These are phyloP conservation scores for Ceratocystis eucalypticola DNA, from an alignment of 2,329 filamentous ascomycete genomes.

Conservation along the genomic window DNA sequence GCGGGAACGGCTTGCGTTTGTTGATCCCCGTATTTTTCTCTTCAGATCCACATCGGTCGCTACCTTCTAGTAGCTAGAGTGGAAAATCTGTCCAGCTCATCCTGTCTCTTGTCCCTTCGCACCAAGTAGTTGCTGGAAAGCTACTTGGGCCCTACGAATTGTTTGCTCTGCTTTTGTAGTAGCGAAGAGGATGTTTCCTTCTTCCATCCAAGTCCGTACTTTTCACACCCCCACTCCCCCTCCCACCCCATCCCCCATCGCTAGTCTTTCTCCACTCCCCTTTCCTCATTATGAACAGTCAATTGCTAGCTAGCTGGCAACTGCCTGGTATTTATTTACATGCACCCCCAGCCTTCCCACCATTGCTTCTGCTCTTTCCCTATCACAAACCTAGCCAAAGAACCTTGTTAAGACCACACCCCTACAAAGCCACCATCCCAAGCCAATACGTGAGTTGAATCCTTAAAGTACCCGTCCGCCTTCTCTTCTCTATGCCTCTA, in stretches of 20 bases:
- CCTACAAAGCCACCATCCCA: background rate
- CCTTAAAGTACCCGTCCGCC: conserved; percentile 4
- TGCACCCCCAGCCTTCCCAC: conserved; percentile 1
- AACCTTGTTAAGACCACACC: background rate
- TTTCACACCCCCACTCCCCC: background rate
- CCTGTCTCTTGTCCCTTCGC: background rate
- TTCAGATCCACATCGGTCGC: background rate
- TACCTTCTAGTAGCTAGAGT: background rate
- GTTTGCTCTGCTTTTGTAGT: background rate
- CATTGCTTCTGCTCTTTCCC: background rate
- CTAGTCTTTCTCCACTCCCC: background rate
- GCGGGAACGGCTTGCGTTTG: background rate
- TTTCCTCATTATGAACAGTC: background rate
- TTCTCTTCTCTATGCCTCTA: background rate
- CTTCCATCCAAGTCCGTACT: background rate
- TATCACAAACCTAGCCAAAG: background rate
- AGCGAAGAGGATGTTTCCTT: background rate
- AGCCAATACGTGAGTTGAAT: background rate
- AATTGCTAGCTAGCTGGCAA: background rate
- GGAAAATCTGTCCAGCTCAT: background rate
- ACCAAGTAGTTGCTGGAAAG: background rate
- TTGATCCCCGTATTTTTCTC: conserved; percentile 2
- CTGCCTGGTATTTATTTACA: background rate
- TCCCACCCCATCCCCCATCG: background rate
- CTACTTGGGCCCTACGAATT: background rate